Percentiles rank a stretch among this genome's conserved stretches.
These are phyloP conservation scores for Dictyostelium intermedium DNA, from an alignment of 78 protist genomes.

Conservation along the genomic window DNA sequence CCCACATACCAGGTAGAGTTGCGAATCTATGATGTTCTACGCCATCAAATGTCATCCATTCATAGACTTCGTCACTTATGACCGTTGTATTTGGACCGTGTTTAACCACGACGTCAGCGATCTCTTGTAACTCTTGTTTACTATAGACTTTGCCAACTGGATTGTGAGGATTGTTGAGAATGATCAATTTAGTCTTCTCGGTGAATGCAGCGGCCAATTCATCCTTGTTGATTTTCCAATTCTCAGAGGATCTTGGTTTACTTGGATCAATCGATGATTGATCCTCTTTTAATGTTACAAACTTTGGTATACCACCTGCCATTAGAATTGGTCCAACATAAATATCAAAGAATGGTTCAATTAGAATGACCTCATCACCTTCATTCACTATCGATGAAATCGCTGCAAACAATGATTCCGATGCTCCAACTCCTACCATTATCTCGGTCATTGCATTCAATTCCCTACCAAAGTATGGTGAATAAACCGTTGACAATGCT, in stretches of 20 bases:
- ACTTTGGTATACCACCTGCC: slow-evolving; percentile 77
- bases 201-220: slow-evolving; percentile 76
- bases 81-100: slow-evolving; percentile 65
- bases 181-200: slow-evolving; percentile 61
- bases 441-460: slow-evolving; percentile 79
- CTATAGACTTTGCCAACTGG: slow-evolving; percentile 88
- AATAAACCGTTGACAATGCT: slow-evolving; percentile 67
- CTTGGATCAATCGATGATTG: no score
- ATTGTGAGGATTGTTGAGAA: slow-evolving; percentile 90
- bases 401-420: slow-evolving; percentile 74
- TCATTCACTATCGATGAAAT: slow-evolving; percentile 72
- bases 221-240: slow-evolving; percentile 60
- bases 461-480: slow-evolving; percentile 42
- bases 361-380: slow-evolving; percentile 92
- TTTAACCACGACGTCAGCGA: slow-evolving; percentile 56
- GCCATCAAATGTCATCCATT: slow-evolving; percentile 70
- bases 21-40: slow-evolving; percentile 63
- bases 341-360: slow-evolving; percentile 93
- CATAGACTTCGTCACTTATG: slow-evolving; percentile 90
- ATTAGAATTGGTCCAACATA: slow-evolving; percentile 72
- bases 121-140: slow-evolving; percentile 17
- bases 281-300: slow-evolving; percentile 54
- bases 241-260: slow-evolving; percentile 11
- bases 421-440: slow-evolving; percentile 78
- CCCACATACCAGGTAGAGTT: slow-evolving; percentile 65